A percentile compares a stretch with the other conserved stretches of the same genome.
These are phyloP conservation scores for Suhomyces wounanorum DNA, from an alignment of 1,139 yeast species.

Conservation along the genomic window DNA sequence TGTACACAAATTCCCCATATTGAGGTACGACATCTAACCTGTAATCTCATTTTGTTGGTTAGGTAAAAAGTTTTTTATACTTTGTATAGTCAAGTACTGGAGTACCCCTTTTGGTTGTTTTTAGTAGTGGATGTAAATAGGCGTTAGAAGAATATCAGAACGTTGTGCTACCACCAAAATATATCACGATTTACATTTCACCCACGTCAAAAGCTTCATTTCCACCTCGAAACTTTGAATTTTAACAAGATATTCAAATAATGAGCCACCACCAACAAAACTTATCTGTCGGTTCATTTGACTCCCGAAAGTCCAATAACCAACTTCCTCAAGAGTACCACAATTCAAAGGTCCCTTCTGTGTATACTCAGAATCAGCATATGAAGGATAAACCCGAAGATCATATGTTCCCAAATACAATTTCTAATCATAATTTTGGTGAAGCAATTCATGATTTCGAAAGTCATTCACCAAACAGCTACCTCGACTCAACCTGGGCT, in stretches of 20 bases:
- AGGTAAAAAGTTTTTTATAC: slow-evolving; percentile 7
- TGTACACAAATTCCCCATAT: slow-evolving; percentile 8
- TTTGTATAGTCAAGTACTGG: neutral
- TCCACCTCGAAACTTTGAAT: neutral
- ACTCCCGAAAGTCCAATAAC: slow-evolving; percentile 1
- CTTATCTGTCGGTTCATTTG: slow-evolving; percentile 1
- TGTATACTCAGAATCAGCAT: neutral
- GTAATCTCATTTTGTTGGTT: slow-evolving; percentile 7
- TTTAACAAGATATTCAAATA: neutral
- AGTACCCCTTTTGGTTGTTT: slow-evolving; percentile 2
- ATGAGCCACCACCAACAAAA: slow-evolving; percentile 7
- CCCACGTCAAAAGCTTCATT: neutral
- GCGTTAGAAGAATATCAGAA: neutral
- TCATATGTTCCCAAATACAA: neutral
- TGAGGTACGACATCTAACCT: slow-evolving; percentile 7
- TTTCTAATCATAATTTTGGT: neutral
- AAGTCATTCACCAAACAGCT: slow-evolving; percentile 32
- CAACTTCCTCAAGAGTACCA: slow-evolving; percentile 1
- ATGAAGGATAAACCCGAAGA: slow-evolving; percentile 1
- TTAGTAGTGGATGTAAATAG: neutral
- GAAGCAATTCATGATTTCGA: slow-evolving; percentile 15
- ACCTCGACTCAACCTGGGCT: slow-evolving; percentile 51
- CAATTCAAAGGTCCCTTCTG: neutral
- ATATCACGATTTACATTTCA: neutral
- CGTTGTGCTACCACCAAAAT: neutral